phyloP scores from a whole-genome alignment of 73 alveolate species.

The Effrenium voratum region DNA sequence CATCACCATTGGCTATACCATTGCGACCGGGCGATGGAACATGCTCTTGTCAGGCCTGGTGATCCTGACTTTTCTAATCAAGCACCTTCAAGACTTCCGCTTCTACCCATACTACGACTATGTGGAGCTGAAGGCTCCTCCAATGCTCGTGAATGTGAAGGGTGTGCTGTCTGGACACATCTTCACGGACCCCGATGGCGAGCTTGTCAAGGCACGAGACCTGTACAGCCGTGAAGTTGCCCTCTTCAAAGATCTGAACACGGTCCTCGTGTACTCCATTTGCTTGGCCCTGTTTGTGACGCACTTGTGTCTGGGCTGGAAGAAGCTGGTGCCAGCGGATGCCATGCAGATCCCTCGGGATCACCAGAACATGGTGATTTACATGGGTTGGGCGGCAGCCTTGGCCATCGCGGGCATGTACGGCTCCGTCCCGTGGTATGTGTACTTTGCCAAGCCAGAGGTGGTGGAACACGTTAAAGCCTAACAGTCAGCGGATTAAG shows the following conservation, averaged over 20 bases:
- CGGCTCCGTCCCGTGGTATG: constrained; percentile 92
- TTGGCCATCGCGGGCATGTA: constrained; percentile 52
- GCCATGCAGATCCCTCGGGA: constrained; percentile 89
- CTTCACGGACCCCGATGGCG: constrained; percentile 70
- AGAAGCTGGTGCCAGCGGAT: constrained; percentile 83
- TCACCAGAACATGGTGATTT: constrained; percentile 76
- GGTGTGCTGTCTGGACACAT: constrained; percentile 77
- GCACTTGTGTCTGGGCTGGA: constrained; percentile 70
- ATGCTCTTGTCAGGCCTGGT: constrained; percentile 83
- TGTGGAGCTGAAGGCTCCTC: constrained; percentile 73
- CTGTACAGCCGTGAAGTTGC: constrained; percentile 77
- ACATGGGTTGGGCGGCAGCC: constrained; percentile 90
- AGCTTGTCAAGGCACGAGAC: constrained; percentile 66
- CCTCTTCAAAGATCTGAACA: constrained; percentile 73
- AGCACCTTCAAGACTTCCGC: constrained; percentile 89
- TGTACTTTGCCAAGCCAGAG: constrained; percentile 65
- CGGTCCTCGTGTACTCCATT: constrained; percentile 28
- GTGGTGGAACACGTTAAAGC: constrained; percentile 37
- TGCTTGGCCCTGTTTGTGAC: constrained; percentile 37
- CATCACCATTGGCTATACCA: constrained; percentile 92
- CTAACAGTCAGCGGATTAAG: no score
- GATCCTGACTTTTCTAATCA: constrained; percentile 53
- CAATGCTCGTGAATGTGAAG: constrained; percentile 1
- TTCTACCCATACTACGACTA: constrained; percentile 71
- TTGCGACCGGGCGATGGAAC: constrained; percentile 93